Evolutionary conservation across 345 rosid genomes (phyloP).

Genomic region (Eucalyptus polybractea): DNA sequence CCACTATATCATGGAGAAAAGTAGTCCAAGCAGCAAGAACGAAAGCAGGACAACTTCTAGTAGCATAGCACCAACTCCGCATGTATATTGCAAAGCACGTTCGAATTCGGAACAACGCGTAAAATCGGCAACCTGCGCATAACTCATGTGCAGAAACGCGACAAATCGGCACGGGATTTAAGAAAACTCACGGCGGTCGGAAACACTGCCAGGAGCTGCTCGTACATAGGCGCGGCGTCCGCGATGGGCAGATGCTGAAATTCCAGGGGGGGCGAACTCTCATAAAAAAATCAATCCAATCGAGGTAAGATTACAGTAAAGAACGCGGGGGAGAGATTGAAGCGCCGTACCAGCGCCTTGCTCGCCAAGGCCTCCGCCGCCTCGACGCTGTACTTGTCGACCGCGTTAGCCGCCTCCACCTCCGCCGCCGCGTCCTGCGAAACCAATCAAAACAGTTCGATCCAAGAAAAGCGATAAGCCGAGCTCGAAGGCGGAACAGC

Average conservation of each 20-base stretch:
- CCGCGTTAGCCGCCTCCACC: not conserved
- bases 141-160: not conserved
- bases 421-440: not conserved
- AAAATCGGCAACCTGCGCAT: not conserved
- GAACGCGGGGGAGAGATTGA: not conserved
- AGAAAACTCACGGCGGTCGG: slow-evolving; percentile 75
- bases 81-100: not conserved
- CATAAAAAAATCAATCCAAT: not conserved
- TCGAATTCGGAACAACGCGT: not conserved
- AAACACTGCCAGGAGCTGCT: slow-evolving; percentile 65
- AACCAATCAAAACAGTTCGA: not conserved
- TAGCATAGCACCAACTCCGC: not conserved
- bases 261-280: not conserved
- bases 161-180: not conserved
- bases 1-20: not conserved
- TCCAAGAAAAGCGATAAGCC: not conserved
- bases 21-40: not conserved
- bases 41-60: not conserved
- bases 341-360: slow-evolving; percentile 39
- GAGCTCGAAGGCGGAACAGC: not conserved
- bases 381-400: slow-evolving; percentile 72
- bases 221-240: slow-evolving; percentile 74
- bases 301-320: not conserved
- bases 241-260: slow-evolving; percentile 60
- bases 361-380: slow-evolving; percentile 69